These are phyloP conservation scores for Solanum infundibuliforme DNA, from an alignment of 257 asterid species.

Conservation along the genomic window DNA sequence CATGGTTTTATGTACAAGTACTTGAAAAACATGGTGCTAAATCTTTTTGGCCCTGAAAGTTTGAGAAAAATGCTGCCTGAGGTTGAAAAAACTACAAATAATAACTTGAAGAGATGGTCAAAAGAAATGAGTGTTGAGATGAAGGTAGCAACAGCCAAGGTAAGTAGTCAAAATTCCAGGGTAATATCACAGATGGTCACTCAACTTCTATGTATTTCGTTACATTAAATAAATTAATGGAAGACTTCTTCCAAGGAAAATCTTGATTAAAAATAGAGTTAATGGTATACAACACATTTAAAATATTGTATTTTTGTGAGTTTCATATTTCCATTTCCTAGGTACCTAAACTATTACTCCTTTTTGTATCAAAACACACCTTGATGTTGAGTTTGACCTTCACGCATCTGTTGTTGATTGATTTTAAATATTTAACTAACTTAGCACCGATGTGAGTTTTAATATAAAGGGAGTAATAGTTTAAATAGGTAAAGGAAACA, in stretches of 20 bases:
- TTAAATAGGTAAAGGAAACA: no score
- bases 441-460: neutral
- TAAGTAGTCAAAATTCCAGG: neutral
- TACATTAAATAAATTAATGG: neutral
- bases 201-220: no score
- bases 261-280: no score
- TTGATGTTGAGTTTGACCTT: neutral
- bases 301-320: neutral
- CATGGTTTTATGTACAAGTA: constrained; percentile 49
- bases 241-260: no score
- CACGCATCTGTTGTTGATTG: neutral
- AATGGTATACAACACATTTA: neutral
- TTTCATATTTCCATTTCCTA: no score
- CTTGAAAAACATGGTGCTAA: constrained; percentile 63
- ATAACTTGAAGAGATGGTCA: constrained; percentile 39
- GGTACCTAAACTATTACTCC: neutral
- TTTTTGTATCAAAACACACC: neutral
- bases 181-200: neutral
- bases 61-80: constrained; percentile 64
- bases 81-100: constrained; percentile 41
- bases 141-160: constrained; percentile 63
- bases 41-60: constrained; percentile 63
- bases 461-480: neutral
- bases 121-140: constrained; percentile 26
- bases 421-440: no score